Conservation (phyloP, 768 basidiomycete genomes). For the Chlorophyllum brunneum region DNA sequence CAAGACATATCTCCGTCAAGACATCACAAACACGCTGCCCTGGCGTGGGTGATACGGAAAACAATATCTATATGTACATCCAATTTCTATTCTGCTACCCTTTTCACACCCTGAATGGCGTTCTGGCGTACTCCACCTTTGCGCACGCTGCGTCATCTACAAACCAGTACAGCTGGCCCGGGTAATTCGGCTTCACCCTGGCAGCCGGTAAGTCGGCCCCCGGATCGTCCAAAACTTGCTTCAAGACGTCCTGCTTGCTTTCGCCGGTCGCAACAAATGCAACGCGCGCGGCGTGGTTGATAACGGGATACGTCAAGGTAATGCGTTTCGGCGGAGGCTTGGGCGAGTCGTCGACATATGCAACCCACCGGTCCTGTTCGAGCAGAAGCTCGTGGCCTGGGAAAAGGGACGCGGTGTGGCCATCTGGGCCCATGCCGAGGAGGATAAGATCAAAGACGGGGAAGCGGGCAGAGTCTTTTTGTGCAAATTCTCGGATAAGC, state of each 20-base stretch:
- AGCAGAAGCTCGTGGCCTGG: slow-evolving; percentile 81
- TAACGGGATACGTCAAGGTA: slow-evolving; percentile 88
- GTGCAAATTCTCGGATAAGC: slow-evolving; percentile 89
- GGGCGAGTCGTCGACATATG: slow-evolving; percentile 87
- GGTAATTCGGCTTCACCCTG: slow-evolving; percentile 69
- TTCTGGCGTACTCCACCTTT: slow-evolving; percentile 55
- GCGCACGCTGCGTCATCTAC: slow-evolving; percentile 79
- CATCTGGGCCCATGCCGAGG: slow-evolving; percentile 94
- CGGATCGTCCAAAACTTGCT: slow-evolving; percentile 73
- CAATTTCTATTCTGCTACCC: neutral
- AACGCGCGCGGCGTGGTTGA: slow-evolving; percentile 84
- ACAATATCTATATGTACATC: neutral
- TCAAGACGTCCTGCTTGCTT: slow-evolving; percentile 75
- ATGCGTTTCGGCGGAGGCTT: slow-evolving; percentile 90
- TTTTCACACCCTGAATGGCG: slow-evolving; percentile 52
- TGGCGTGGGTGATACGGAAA: neutral
- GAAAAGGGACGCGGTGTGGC: slow-evolving; percentile 98
- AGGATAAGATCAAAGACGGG: slow-evolving; percentile 97
- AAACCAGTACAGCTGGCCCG: slow-evolving; percentile 94
- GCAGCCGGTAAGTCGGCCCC: slow-evolving; percentile 80
- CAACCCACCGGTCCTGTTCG: slow-evolving; percentile 95
- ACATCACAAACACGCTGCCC: slow-evolving; percentile 4
- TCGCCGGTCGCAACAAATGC: slow-evolving; percentile 88
- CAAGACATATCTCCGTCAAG: neutral
- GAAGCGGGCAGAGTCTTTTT: slow-evolving; percentile 91